Percentiles rank a stretch among this genome's conserved stretches.
Evolutionary conservation across 169 alveolate genomes (phyloP).

Genomic region (Plasmodium falciparum): DNA sequence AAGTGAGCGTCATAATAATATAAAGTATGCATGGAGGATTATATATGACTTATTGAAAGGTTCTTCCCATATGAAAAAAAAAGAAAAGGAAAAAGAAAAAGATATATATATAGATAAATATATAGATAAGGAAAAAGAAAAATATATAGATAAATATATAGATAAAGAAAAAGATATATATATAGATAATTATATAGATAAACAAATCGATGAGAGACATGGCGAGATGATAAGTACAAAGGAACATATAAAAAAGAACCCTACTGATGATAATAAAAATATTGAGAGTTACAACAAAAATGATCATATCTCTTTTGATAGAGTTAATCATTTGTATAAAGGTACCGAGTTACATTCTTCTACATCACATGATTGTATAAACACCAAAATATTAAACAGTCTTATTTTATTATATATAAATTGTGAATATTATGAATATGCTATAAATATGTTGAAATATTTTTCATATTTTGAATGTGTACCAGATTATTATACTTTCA

Average conservation of each 20-base stretch:
- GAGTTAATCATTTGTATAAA: background rate
- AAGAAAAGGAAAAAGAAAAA: too few species aligned
- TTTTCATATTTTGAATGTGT: conserved; percentile 78
- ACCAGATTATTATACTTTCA: conserved; percentile 77
- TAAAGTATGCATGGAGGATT: conserved; percentile 85
- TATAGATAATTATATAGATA: too few species aligned
- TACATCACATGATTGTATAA: background rate
- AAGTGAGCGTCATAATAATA: conserved; percentile 72
- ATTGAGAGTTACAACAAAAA: background rate
- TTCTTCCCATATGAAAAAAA: background rate
- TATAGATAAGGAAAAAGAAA: too few species aligned
- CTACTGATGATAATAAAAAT: conserved; percentile 1
- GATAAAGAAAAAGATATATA: too few species aligned
- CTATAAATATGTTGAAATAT: conserved; percentile 86
- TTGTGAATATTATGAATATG: conserved; percentile 87
- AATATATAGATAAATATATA: too few species aligned
- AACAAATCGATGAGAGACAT: too few species aligned
- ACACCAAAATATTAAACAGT: conserved; percentile 80
- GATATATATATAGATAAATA: too few species aligned
- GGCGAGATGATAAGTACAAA: background rate
- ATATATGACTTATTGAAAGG: conserved; percentile 76
- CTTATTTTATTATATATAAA: conserved; percentile 85
- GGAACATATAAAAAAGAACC: background rate
- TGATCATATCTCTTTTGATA: background rate
- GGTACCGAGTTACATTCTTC: background rate